phyloP scores from a whole-genome alignment of 1,139 yeast species.

The Pichia kudriavzevii region DNA sequence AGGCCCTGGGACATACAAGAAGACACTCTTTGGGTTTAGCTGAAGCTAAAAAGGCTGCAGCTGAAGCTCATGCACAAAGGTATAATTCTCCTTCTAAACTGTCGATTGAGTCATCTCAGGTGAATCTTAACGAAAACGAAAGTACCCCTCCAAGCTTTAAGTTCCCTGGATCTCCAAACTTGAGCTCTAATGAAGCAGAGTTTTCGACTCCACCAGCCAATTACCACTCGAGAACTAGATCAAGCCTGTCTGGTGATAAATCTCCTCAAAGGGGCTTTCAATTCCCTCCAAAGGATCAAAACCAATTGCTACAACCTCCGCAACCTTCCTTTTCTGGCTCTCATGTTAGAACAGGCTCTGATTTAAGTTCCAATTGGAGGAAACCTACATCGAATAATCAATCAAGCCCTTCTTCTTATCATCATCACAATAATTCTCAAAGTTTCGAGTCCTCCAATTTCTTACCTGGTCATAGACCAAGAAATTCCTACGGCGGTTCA shows the following conservation, averaged over 20 bases:
- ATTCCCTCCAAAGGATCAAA: slow-evolving; percentile 35
- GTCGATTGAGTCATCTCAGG: no score
- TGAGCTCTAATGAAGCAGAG: slow-evolving; percentile 8
- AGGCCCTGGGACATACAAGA: slow-evolving; percentile 64
- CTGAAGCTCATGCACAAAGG: slow-evolving; percentile 69
- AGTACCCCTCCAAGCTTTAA: slow-evolving; percentile 37
- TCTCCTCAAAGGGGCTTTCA: slow-evolving; percentile 33
- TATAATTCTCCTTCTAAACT: slow-evolving; percentile 34
- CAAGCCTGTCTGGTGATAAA: slow-evolving; percentile 21
- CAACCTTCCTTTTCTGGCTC: slow-evolving; percentile 32
- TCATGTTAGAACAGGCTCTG: slow-evolving; percentile 52
- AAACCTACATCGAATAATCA: slow-evolving; percentile 13
- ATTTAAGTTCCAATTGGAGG: slow-evolving; percentile 65
- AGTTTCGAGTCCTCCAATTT: slow-evolving; percentile 50
- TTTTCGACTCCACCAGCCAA: slow-evolving; percentile 2
- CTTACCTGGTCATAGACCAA: slow-evolving; percentile 63
- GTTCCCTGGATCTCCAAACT: slow-evolving; percentile 44
- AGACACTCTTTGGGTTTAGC: slow-evolving; percentile 88
- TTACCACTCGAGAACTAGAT: slow-evolving; percentile 23
- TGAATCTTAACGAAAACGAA: no score
- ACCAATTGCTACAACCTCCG: slow-evolving; percentile 23
- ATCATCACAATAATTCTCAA: no score
- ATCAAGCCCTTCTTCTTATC: no score
- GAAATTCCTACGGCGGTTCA: slow-evolving; percentile 61
- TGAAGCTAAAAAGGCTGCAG: slow-evolving; percentile 97